Base-by-base conservation (phyloP, 805 yeast species). In the Pichia gijzeniarum region DNA sequence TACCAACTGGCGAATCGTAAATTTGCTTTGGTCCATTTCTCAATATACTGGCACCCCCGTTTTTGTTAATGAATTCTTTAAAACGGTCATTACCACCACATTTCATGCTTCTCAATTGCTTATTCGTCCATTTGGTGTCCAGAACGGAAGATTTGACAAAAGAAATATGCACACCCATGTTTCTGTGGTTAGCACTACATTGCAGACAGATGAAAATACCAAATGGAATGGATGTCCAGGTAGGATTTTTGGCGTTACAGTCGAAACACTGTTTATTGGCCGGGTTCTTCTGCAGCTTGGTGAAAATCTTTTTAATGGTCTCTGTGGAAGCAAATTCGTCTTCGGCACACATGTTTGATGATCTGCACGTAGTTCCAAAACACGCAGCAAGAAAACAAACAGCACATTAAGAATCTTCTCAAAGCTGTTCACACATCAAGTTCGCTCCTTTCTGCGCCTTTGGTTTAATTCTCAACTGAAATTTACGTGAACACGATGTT, bases 221-320 rank as follows among this genome's bases (percentile, higher is more conserved):
- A 65, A 87, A 91, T 13, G 98, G 96, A 45, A 91, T 89, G 13
- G 98, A 91, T 3, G 99, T 87, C 99, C 99, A 93, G 0, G 98
- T 88, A 32, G 99, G 98, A 63, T 90, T 90, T 61, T 85, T 88
- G 56, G 90, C 85, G 43, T 84, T 77, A 66, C 99, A 93, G 63
- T 93, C 99, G 67, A 93, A 91, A 68, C 99, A 93, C 44, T 64
- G 64, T 58, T 82, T 82, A 71, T 90, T 90, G 39, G 88, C 85
- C 21, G 80, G 80, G 51, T 75, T 71, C 64, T 82, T 69, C 56
- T 77, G 76, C 54, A 86, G 69, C 61, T 76, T 72, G 42, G 71
- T 69, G 59, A 87, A 87, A 52, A 87, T 76, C 41, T 72, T 72
- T 39, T 74, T 73, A 43, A 82, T 82, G 56, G 83, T 85, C 54